Base-by-base conservation (phyloP, 169 alveolate genomes). In the Babesia gibsoni region DNA sequence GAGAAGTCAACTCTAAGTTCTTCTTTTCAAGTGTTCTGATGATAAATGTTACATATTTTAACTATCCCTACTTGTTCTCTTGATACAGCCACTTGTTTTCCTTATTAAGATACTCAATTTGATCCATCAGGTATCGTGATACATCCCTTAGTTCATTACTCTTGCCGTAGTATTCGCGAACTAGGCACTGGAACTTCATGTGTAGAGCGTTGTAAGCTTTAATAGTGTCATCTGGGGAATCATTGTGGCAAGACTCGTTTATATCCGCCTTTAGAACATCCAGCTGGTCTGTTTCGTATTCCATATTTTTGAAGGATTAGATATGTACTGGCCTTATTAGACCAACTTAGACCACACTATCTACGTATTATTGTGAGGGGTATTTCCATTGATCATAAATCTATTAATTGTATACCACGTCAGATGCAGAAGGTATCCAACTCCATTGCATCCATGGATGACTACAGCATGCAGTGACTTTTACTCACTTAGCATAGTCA, bases 151-250 rank as follows among this genome's bases (percentile, higher is more conserved):
- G 52, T 27, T 67, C 79, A 4, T 42, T 29, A 18, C 37, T 65
- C 79, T 68, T 46, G 43, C 69, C 57, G 50, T 79, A 50, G 52
- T 58, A 79, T 27, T 79, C 83, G 18, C 30, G 18, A 5, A 48
- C 68, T 35, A 79, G 54, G 14, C 48, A 32, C 72, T 79, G 88
- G 64, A 43, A 79, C 67, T 79, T 79, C 8, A 52, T 58, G n/a
- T 58, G 79, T 23, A 79, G 63, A 1, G 69, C 59, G 20, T 45
- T 68, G 65, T 66, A 79, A 0, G 50, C 58, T 37, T 68, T 79
- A 35, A 35, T 27, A 9, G 67, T 48, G 22, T 77, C 81, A 10
- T 37, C 73, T 1, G 37, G 36, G 2, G 63, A 56, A 1, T 30
- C 68, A 22, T 39, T 39, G 30, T 45, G 27, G 10, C 46, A 42